Conservation (phyloP, 2,329 filamentous ascomycete species). For the Colletotrichum sp. region DNA sequence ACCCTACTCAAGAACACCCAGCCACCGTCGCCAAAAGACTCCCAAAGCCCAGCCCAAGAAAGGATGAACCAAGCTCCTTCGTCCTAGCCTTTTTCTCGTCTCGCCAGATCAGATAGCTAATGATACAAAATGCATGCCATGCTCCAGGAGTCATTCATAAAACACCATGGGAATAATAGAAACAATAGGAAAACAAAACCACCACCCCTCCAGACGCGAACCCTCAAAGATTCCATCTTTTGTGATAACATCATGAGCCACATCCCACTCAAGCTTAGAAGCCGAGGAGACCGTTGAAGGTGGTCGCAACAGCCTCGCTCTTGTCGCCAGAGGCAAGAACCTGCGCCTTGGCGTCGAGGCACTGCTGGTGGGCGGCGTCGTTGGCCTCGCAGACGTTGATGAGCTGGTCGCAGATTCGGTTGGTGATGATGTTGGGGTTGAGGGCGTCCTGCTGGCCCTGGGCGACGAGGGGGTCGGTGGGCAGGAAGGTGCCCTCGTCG, state of each 20-base stretch:
- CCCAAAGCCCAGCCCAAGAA: neutral
- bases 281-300: conserved; percentile 48
- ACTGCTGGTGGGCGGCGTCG: conserved; percentile 54
- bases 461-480: conserved; percentile 58
- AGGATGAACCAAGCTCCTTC: neutral
- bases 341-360: conserved; percentile 51
- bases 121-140: neutral
- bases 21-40: neutral
- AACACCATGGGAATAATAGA: neutral
- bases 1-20: conserved; percentile 12
- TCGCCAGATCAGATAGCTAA: neutral
- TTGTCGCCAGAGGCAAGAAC: conserved; percentile 54
- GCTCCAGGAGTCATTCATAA: neutral
- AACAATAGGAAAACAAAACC: neutral
- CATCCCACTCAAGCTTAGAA: no score
- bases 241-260: neutral
- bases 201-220: neutral
- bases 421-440: conserved; percentile 70
- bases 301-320: conserved; percentile 52
- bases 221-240: neutral
- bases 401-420: conserved; percentile 65
- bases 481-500: conserved; percentile 63
- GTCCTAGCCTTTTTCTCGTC: neutral
- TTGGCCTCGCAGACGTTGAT: conserved; percentile 65
- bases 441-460: conserved; percentile 62